Base-by-base conservation (phyloP, 352 stramenopile species). In the Phytophthora tentaculata region DNA sequence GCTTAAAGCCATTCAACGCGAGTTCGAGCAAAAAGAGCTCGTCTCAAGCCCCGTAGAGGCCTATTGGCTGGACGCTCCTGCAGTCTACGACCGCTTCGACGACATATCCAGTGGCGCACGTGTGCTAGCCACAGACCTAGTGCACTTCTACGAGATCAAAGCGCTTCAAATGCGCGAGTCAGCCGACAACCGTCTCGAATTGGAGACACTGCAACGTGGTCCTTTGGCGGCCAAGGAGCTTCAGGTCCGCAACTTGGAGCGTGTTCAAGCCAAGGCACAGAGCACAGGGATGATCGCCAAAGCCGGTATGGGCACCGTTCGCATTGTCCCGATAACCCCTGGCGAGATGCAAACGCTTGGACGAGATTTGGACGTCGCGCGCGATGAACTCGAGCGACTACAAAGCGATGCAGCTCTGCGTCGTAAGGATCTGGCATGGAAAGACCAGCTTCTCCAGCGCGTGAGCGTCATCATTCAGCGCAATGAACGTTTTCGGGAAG, bases 271-370 rank as follows among this genome's bases (percentile, higher is more conserved):
- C 24, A 92, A 92, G 45, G 84, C 82, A 12, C 83, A 83, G 58
- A 83, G 20, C 24, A 90, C 80, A 1, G 84, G 84, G 4, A 92
- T 88, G 82, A 80, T 92, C 48, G 84, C 84, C 5, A 90, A 87
- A 61, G 84, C 84, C 0, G 84, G 83, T 3, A 65, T 92, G 13
- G 84, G 84, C 1, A 92, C 77, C 0, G 84, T 92, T 9, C 84
- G 84, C 8, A 83, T 92, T 53, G 81, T 92, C 8, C 69, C 81
- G 7, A 86, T 91, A 54, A 81, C 73, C 0, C 37, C 72, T 17
- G 37, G 48, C 5, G 82, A 92, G 47, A 73, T 86, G 52, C 65
- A 85, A 26, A 47, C 67, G 12, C 68, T 92, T 12, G 65, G 22
- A 28, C 56, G 47, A 19, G 75, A 91, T 5, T 51, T 86, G 9